These are phyloP conservation scores for Tolypocladium capitatum DNA, from an alignment of 2,329 filamentous ascomycete genomes.

Conservation along the genomic window DNA sequence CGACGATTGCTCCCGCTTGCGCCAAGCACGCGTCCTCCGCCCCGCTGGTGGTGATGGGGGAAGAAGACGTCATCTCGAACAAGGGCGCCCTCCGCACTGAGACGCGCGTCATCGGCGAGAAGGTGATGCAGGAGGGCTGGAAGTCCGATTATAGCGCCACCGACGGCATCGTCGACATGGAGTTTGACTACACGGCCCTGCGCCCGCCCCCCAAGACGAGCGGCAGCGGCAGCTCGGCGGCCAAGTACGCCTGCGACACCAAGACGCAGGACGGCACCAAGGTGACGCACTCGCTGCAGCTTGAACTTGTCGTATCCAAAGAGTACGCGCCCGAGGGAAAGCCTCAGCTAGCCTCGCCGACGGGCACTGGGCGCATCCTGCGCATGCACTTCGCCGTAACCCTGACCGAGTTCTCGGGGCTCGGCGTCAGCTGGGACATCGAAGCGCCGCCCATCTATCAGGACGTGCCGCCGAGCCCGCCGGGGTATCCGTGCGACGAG, in stretches of 20 bases:
- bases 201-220: slow-evolving; percentile 30
- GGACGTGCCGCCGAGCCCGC: slow-evolving; percentile 79
- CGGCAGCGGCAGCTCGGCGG: slow-evolving; percentile 8
- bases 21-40: slow-evolving; percentile 48
- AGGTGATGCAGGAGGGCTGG: slow-evolving; percentile 79
- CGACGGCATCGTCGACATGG: slow-evolving; percentile 46
- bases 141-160: slow-evolving; percentile 52
- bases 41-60: slow-evolving; percentile 16
- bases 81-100: slow-evolving; percentile 67
- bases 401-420: slow-evolving; percentile 70
- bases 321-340: slow-evolving; percentile 68
- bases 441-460: slow-evolving; percentile 90
- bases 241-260: slow-evolving; percentile 63
- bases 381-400: slow-evolving; percentile 80
- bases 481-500: slow-evolving; percentile 40
- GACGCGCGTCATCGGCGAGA: slow-evolving; percentile 62
- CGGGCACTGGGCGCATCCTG: slow-evolving; percentile 78
- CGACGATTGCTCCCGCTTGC: slow-evolving; percentile 69
- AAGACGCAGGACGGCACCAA: slow-evolving; percentile 62
- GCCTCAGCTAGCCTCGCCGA: slow-evolving; percentile 60
- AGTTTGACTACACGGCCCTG: slow-evolving; percentile 15
- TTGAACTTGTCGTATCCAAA: slow-evolving; percentile 90
- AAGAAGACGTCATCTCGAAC: slow-evolving; percentile 17
- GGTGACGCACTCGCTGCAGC: slow-evolving; percentile 71
- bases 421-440: slow-evolving; percentile 94